Percentiles rank a stretch among this genome's conserved stretches.
phyloP scores from a whole-genome alignment of 495 filamentous ascomycete genomes.

The Trichoderma gamsii region DNA sequence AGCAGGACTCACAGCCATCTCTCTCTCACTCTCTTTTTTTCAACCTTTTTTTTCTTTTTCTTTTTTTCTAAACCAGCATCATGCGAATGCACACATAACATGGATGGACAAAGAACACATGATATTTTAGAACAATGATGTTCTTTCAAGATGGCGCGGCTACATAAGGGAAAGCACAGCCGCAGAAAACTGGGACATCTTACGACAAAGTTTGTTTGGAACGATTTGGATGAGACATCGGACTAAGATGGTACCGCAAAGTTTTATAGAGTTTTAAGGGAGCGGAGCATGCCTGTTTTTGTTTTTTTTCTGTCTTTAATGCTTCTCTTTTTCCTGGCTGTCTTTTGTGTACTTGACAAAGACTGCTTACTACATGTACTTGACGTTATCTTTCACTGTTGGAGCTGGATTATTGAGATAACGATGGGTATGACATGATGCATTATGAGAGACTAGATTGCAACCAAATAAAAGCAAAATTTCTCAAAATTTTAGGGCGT shows the following conservation, averaged over 20 bases:
- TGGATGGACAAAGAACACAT: not conserved
- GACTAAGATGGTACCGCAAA: not conserved
- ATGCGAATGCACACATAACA: not conserved
- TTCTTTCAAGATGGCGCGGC: not conserved
- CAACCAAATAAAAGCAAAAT: not conserved
- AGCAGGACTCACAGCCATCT: constrained; percentile 4
- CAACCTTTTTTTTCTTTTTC: not conserved
- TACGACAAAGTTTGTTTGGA: not conserved
- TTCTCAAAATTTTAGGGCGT: no score
- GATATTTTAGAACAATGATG: not conserved
- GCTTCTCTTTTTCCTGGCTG: not conserved
- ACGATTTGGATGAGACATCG: not conserved
- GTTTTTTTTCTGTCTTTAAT: not conserved
- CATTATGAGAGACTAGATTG: constrained; percentile 1
- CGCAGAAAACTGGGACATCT: not conserved
- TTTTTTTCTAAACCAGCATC: not conserved
- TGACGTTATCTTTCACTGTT: not conserved
- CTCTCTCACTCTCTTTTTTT: constrained; percentile 31
- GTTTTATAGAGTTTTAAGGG: not conserved
- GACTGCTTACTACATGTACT: not conserved
- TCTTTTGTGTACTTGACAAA: not conserved
- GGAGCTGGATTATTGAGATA: constrained; percentile 1
- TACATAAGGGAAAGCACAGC: not conserved
- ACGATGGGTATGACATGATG: constrained; percentile 10
- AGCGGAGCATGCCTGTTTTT: constrained; percentile 1